Evolutionary conservation across 2,329 filamentous ascomycete species (phyloP).

Genomic region (Cladophialophora yegresii): DNA sequence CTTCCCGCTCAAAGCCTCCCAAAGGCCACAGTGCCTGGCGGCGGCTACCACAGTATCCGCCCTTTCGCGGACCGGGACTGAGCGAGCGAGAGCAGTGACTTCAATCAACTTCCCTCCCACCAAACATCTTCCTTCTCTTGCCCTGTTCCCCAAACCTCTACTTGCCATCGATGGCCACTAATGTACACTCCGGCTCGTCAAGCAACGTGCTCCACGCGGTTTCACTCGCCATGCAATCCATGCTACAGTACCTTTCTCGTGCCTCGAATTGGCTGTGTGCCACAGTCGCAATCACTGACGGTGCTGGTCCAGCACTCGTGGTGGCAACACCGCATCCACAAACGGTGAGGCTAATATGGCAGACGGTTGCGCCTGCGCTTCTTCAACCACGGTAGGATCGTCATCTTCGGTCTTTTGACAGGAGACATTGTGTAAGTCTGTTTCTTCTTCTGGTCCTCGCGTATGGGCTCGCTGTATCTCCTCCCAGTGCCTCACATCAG

Average conservation of each 20-base stretch:
- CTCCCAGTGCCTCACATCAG: background rate
- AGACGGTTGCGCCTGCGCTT: slow-evolving; percentile 3
- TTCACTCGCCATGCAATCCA: slow-evolving; percentile 12
- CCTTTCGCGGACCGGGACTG: background rate
- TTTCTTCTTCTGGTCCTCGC: background rate
- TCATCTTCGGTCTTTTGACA: background rate
- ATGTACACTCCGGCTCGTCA: slow-evolving; percentile 20
- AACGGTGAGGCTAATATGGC: slow-evolving; percentile 16
- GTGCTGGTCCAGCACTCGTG: slow-evolving; percentile 4
- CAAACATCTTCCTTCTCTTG: slow-evolving; percentile 8
- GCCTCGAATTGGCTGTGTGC: slow-evolving; percentile 23
- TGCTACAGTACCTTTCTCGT: slow-evolving; percentile 1
- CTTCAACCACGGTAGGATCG: background rate
- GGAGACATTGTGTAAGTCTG: background rate
- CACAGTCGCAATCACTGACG: slow-evolving; percentile 20
- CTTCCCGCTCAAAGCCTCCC: background rate
- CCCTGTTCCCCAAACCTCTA: background rate
- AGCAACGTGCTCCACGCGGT: slow-evolving; percentile 8
- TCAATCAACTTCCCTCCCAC: slow-evolving; percentile 3
- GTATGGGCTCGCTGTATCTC: no score
- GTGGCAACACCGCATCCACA: slow-evolving; percentile 10
- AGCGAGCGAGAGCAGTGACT: background rate
- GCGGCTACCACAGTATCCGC: background rate
- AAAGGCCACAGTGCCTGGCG: background rate
- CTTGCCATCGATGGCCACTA: slow-evolving; percentile 16